Conservation (phyloP, 2,329 filamentous ascomycete species). For the Fusarium drepaniforme region DNA sequence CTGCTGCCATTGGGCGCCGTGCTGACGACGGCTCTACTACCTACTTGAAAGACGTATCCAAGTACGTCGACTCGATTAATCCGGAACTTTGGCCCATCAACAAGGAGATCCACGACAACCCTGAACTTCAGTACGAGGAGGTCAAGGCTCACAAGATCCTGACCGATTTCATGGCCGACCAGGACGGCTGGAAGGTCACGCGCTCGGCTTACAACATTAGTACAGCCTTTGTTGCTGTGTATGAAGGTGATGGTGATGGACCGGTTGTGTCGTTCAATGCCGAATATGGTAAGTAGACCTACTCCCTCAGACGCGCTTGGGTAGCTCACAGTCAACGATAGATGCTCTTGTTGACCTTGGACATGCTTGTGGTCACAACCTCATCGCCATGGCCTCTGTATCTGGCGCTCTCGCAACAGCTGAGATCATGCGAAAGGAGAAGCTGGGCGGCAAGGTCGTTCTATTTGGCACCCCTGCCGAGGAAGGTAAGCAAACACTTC, state of each 20-base stretch:
- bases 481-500: background rate
- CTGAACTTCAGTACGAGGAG: constrained; percentile 56
- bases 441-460: background rate
- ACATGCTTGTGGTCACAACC: background rate
- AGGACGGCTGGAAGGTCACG: constrained; percentile 9
- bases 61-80: background rate
- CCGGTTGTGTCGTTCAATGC: background rate
- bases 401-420: background rate
- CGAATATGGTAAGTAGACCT: background rate
- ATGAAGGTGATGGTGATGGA: background rate
- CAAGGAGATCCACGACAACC: constrained; percentile 56
- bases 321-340: background rate
- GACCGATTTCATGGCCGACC: constrained; percentile 49
- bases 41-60: background rate
- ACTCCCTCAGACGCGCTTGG: background rate
- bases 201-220: background rate
- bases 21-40: background rate
- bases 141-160: constrained; percentile 54
- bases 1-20: background rate
- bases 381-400: background rate
- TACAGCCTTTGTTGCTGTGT: background rate
- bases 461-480: background rate
- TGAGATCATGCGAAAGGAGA: background rate
- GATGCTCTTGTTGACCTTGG: background rate
- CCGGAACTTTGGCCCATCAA: constrained; percentile 42